Evolutionary conservation across 306 rosid species (phyloP).

Genomic region (Cicer judaicum): DNA sequence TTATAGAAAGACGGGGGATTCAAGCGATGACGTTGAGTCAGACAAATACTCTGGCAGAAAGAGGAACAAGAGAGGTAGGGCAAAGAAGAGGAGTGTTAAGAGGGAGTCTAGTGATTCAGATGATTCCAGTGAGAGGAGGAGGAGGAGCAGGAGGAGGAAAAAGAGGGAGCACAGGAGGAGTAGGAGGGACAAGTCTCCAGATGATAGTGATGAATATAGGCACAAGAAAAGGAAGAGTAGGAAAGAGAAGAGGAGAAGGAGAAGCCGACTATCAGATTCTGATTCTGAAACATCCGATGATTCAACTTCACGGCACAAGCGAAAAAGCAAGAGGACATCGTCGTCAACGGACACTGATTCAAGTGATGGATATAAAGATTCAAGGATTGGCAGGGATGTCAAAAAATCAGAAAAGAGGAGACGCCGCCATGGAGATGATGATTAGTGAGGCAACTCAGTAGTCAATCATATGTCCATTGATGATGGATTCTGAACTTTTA

Average conservation of each 20-base stretch:
- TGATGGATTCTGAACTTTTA: not conserved
- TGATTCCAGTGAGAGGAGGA: slow-evolving; percentile 60
- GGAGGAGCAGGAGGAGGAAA: slow-evolving; percentile 51
- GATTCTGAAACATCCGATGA: slow-evolving; percentile 75
- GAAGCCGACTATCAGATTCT: slow-evolving; percentile 64
- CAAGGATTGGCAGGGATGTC: slow-evolving; percentile 60
- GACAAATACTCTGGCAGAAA: slow-evolving; percentile 58
- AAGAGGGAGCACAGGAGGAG: slow-evolving; percentile 61
- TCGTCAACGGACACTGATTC: slow-evolving; percentile 57
- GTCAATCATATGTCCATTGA: slow-evolving; percentile 4
- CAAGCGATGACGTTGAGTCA: slow-evolving; percentile 52
- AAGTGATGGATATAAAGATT: slow-evolving; percentile 53
- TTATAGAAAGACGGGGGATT: slow-evolving; percentile 53
- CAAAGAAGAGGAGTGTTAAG: slow-evolving; percentile 72
- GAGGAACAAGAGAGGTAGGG: slow-evolving; percentile 82
- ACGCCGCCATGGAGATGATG: slow-evolving; percentile 51
- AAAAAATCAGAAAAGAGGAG: slow-evolving; percentile 73
- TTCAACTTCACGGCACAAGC: slow-evolving; percentile 51
- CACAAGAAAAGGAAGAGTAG: slow-evolving; percentile 50
- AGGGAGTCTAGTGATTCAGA: slow-evolving; percentile 69
- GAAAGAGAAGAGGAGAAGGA: slow-evolving; percentile 70
- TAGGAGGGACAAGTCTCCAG: slow-evolving; percentile 49
- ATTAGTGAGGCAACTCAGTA: slow-evolving; percentile 46
- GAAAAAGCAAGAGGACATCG: slow-evolving; percentile 62
- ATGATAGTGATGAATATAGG: slow-evolving; percentile 46